These are phyloP conservation scores for Viola pubescens DNA, from an alignment of 441 rosid genomes.

Conservation along the genomic window DNA sequence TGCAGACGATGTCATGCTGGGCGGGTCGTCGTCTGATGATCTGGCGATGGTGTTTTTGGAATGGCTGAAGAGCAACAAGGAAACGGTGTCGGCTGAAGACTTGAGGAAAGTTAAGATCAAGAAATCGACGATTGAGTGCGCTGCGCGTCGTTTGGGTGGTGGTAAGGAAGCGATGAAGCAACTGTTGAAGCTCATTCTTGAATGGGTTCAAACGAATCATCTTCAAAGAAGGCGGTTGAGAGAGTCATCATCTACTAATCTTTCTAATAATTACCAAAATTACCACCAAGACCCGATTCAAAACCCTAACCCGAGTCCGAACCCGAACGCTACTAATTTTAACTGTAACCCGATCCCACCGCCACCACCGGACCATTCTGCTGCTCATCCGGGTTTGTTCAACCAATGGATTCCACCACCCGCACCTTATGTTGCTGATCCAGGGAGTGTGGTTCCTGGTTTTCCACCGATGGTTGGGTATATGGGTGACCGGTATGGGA, in stretches of 20 bases:
- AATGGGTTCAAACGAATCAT: constrained; percentile 91
- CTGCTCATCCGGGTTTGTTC: constrained; percentile 17
- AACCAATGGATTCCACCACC: constrained; percentile 33
- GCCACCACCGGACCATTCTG: constrained; percentile 1
- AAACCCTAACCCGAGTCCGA: constrained; percentile 47
- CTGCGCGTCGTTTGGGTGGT: constrained; percentile 74
- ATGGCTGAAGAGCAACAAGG: constrained; percentile 85
- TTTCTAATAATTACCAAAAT: constrained; percentile 16
- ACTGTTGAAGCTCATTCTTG: constrained; percentile 78
- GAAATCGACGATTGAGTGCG: constrained; percentile 82
- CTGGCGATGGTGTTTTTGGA: constrained; percentile 71
- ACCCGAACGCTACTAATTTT: constrained; percentile 14
- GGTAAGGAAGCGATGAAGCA: constrained; percentile 89
- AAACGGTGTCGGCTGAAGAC: constrained; percentile 77
- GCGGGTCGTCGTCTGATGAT: constrained; percentile 41
- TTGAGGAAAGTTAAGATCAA: constrained; percentile 75
- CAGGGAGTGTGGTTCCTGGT: constrained; percentile 17
- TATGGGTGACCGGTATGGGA: constrained; percentile 29
- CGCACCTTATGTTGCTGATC: constrained; percentile 28
- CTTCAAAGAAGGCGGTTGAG: constrained; percentile 45
- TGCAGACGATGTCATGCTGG: constrained; percentile 20
- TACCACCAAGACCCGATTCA: constrained; percentile 35
- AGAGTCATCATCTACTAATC: constrained; percentile 20
- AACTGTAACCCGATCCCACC: constrained; percentile 27
- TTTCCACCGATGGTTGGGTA: constrained; percentile 30